These are phyloP conservation scores for Tylopilus plumbeoviolaceoides DNA, from an alignment of 768 basidiomycete genomes.

Conservation along the genomic window DNA sequence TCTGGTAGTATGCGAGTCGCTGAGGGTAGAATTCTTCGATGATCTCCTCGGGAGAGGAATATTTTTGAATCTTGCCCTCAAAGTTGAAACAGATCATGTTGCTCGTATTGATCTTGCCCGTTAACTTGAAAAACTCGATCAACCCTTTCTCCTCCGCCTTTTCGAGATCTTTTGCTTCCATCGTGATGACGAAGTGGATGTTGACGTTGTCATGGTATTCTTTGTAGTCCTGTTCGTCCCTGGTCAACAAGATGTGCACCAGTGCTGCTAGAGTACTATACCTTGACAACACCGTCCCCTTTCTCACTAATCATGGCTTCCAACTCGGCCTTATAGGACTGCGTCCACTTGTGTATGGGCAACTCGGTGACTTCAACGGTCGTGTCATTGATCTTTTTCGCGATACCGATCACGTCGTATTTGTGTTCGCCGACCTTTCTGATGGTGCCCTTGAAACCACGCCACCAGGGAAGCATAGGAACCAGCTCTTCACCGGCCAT, in stretches of 20 bases:
- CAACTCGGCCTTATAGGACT: constrained; percentile 85
- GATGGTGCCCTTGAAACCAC: constrained; percentile 89
- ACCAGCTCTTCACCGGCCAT: constrained; percentile 83
- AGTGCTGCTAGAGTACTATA: constrained; percentile 21
- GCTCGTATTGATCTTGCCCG: constrained; percentile 75
- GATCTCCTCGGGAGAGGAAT: constrained; percentile 84
- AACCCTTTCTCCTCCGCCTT: constrained; percentile 90
- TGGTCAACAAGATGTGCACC: background rate
- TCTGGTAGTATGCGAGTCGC: constrained; percentile 88
- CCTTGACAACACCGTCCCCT: constrained; percentile 78
- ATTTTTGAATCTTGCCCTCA: constrained; percentile 94
- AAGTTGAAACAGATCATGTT: constrained; percentile 99
- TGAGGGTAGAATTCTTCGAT: constrained; percentile 89
- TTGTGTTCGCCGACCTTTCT: constrained; percentile 79
- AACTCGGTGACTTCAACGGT: constrained; percentile 94
- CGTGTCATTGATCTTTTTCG: constrained; percentile 74
- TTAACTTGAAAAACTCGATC: constrained; percentile 87
- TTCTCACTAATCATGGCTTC: constrained; percentile 89
- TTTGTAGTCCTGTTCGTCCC: constrained; percentile 76
- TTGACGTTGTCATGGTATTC: constrained; percentile 93
- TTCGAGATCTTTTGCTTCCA: constrained; percentile 75
- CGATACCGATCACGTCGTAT: constrained; percentile 74
- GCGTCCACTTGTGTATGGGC: constrained; percentile 94
- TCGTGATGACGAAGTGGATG: constrained; percentile 82
- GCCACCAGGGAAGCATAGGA: constrained; percentile 95